Evolutionary conservation across 495 filamentous ascomycete species (phyloP), one percentile per base, ranked within the genome.

Genomic region (Neurospora cerealis): DNA sequence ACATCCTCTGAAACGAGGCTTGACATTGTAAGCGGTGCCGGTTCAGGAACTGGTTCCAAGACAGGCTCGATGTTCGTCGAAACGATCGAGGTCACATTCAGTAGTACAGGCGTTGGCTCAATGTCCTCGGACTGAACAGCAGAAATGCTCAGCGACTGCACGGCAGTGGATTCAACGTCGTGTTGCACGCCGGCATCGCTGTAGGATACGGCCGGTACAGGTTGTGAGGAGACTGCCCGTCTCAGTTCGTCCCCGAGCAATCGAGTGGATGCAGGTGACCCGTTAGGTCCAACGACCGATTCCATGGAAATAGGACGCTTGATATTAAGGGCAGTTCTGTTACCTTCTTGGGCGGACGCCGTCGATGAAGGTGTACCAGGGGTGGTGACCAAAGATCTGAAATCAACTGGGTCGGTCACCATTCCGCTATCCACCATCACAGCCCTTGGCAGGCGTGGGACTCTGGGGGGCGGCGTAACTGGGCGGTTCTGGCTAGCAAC

Each of bases 321-420:
- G 17, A 46, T 21, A 8, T 66, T 34, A 8, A 34, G 34, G 32
- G 54, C 54, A 66, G 54, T 66, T 15, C 28, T 34, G 28, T 66
- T 19, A 8, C 28, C 54, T 36, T 34, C 54, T 36, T 66, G 54
- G 28, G 28, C 28, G 24, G 54, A 66, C 54, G 28, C 54, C 28
- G 54, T 66, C 54, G 54, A 66, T 19, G 54, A 62, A 62, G 54
- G 54, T 32, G 54, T 66, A 36, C 54, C 70, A 3, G 66, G 34
- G 15, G 69, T 40, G 24, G 71, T 74, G 28, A 62, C 15, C 34
- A 48, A 24, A 8, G 76, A 62, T 21, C 36, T 73, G 5, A 80
- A 71, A 41, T 83, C 73, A 17, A 83, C 91, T 21, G 92, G 88
- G 28, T 97, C 96, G 3, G 96, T 99, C 94, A 97, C 97, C 78